Evolutionary conservation across 2,329 filamentous ascomycete species (phyloP), one percentile per base, ranked within the genome.

Genomic region (Rhexocercosporidium sp.): DNA sequence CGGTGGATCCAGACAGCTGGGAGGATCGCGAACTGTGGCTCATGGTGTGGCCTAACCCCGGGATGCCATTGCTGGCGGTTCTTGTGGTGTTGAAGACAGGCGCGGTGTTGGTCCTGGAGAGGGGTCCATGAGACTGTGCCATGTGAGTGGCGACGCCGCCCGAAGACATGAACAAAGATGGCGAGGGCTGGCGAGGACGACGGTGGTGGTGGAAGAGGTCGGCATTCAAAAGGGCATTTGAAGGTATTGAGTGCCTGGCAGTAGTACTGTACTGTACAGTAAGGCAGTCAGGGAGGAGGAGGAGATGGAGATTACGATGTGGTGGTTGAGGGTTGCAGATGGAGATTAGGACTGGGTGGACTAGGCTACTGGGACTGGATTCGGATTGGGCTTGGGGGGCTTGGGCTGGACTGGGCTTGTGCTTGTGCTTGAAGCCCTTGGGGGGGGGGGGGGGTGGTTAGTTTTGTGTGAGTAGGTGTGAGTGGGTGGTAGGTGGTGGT

Each of bases 1-100:
- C 83, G 37, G 87, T 88, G 69, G 87, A 84, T 78, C 86, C 86
- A 65, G 88, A 88, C 69, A 90, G 81, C 80, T 89, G 87, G 78
- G 87, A 90, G 68, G 83, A 82, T 76, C 88, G 83, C 70, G 84
- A 75, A 46, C 69, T 74, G 64, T 77, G 74, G 72, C 75, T 77
- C 74, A 77, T 77, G 12, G 75, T 76, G 44, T 75, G 73, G 51
- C 69, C 70, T 59, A 76, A 64, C 25, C 72, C 73, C 64, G 70
- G 46, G 54, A 71, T 56, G 27, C 65, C 65, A 66, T 67, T 70
- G 65, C 65, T 60, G 64, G 68, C 62, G 63, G 59, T 70, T 66
- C 70, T 70, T 31, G 51, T 49, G 27, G 71, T 66, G 22, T 65
- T 66, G 69, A 73, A 76, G 61, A 75, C 70, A 64, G 75, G 75